Percentiles rank a stretch among this genome's conserved stretches.
Evolutionary conservation across 768 basidiomycete species (phyloP).

Genomic region (Suillus spraguei): DNA sequence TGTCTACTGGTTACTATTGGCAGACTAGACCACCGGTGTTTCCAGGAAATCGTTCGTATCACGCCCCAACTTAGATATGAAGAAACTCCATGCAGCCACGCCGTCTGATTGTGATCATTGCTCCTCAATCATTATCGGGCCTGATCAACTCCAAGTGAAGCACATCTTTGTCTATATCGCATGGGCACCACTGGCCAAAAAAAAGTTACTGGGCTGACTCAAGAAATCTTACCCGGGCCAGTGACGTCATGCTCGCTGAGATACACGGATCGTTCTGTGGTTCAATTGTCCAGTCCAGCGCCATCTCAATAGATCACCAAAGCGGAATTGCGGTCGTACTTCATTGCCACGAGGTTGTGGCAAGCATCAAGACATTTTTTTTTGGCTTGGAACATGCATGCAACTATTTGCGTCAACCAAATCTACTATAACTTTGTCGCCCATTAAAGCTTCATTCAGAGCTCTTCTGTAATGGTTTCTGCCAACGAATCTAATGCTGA

Average conservation of each 20-base stretch:
- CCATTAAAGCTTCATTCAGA: neutral
- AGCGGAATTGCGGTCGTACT: neutral
- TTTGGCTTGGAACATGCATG: neutral
- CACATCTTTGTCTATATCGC: no score
- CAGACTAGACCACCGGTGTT: no score
- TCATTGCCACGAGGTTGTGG: neutral
- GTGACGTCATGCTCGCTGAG: neutral
- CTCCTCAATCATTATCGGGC: neutral
- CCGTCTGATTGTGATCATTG: neutral
- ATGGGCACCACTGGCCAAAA: no score
- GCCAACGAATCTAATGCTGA: neutral
- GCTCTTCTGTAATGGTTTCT: neutral
- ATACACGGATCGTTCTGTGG: neutral
- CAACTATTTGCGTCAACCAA: neutral
- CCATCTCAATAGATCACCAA: neutral
- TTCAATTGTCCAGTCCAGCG: neutral
- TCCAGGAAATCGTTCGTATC: neutral
- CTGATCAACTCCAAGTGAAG: neutral
- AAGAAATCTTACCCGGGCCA: neutral
- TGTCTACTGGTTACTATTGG: no score
- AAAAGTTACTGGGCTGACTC: neutral
- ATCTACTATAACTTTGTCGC: neutral
- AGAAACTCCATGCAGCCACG: neutral
- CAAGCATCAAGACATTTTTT: neutral
- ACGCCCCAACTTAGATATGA: neutral